Evolutionary conservation across 2,329 filamentous ascomycete genomes (phyloP).

Genomic region (Aschersonia sp.): DNA sequence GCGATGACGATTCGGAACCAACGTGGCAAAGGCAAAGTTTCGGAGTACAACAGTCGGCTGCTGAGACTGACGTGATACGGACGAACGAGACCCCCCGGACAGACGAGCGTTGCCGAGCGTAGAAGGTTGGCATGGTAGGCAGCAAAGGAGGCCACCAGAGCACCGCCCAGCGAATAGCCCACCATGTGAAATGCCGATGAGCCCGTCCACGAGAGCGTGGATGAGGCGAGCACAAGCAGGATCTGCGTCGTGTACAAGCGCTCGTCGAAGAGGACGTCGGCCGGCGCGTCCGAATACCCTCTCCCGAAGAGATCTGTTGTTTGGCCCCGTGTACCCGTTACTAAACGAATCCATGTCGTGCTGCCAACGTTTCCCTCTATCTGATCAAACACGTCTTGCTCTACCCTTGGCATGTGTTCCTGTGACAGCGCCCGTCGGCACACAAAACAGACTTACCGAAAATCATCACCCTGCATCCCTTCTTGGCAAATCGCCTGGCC

Average conservation of each 20-base stretch:
- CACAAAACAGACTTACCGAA: conserved; percentile 40
- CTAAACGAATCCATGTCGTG: too few relatives aligned
- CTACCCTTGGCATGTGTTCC: neutral
- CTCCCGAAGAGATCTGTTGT: conserved; percentile 55
- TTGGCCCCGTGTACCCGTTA: neutral
- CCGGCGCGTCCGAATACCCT: conserved; percentile 61
- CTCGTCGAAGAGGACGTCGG: conserved; percentile 43
- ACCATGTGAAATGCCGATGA: conserved; percentile 51
- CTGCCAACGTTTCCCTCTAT: too few relatives aligned
- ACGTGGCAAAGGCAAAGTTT: conserved; percentile 40
- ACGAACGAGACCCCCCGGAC: conserved; percentile 56
- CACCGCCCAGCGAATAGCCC: conserved; percentile 72
- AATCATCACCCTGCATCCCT: conserved; percentile 64
- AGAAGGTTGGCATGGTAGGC: conserved; percentile 52
- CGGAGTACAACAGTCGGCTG: conserved; percentile 48
- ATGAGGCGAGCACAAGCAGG: conserved; percentile 50
- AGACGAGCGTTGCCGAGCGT: conserved; percentile 49
- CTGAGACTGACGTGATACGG: conserved; percentile 43
- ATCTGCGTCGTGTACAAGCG: conserved; percentile 53
- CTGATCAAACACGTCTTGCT: too few relatives aligned
- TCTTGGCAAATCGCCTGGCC: conserved; percentile 47
- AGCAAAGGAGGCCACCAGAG: conserved; percentile 56
- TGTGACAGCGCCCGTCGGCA: neutral
- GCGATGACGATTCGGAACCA: conserved; percentile 39
- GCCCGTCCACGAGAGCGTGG: conserved; percentile 38